A percentile compares a stretch with the other conserved stretches of the same genome.
Conservation (phyloP, 768 basidiomycete genomes). For the Tephrocybe sp. region DNA sequence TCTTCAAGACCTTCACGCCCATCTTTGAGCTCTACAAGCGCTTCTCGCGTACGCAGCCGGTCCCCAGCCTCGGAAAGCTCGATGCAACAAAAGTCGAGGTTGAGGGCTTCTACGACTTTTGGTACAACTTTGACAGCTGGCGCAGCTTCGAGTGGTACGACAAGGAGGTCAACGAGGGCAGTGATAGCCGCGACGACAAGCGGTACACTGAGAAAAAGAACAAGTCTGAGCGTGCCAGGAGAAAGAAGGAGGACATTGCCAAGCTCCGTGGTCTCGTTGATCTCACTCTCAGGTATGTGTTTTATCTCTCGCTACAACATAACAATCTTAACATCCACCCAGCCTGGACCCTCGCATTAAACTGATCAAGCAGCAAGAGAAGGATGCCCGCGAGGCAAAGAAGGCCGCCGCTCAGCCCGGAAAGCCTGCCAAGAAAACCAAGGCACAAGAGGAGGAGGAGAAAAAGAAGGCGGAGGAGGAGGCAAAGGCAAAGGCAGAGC, state of each 20-base stretch:
- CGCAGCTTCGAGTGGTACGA: slow-evolving; percentile 96
- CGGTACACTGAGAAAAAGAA: slow-evolving; percentile 99
- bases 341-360: slow-evolving; percentile 92
- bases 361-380: slow-evolving; percentile 94
- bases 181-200: slow-evolving; percentile 98
- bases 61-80: slow-evolving; percentile 73
- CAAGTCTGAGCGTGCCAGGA: slow-evolving; percentile 91
- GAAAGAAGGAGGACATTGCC: slow-evolving; percentile 97
- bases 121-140: slow-evolving; percentile 99
- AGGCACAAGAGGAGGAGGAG: slow-evolving; percentile 74
- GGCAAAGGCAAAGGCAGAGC: slow-evolving; percentile 79
- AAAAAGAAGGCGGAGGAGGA: slow-evolving; percentile 71
- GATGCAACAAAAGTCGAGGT: slow-evolving; percentile 80
- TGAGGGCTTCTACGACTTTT: slow-evolving; percentile 96
- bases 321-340: not conserved
- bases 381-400: slow-evolving; percentile 91
- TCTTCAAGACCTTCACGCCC: slow-evolving; percentile 75
- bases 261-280: slow-evolving; percentile 88
- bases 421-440: slow-evolving; percentile 63
- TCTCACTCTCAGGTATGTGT: slow-evolving; percentile 61
- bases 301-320: not conserved
- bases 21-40: slow-evolving; percentile 91
- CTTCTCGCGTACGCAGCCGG: slow-evolving; percentile 85
- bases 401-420: slow-evolving; percentile 54
- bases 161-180: slow-evolving; percentile 98